Percentiles rank a stretch among this genome's conserved stretches.
Evolutionary conservation across 805 yeast species (phyloP).

Genomic region (Sugiyamaella lignohabitans): DNA sequence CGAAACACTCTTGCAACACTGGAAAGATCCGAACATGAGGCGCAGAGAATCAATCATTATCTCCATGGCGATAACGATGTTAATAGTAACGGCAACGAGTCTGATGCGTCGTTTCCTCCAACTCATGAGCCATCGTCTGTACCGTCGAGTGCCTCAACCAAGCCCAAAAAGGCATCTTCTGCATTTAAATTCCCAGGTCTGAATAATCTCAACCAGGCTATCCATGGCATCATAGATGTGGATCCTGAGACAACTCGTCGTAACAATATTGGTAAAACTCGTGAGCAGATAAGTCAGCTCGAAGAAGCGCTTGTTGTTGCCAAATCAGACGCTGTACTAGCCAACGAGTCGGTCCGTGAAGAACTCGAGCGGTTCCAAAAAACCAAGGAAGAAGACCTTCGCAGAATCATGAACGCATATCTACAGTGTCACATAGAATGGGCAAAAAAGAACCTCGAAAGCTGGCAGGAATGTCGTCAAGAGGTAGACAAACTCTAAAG

Average conservation of each 20-base stretch:
- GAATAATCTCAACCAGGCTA: slow-evolving; percentile 42
- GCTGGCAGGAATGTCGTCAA: slow-evolving; percentile 10
- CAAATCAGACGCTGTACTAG: slow-evolving; percentile 45
- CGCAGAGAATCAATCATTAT: slow-evolving; percentile 36
- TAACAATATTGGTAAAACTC: slow-evolving; percentile 40
- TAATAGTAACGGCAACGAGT: neutral
- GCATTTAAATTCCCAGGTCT: slow-evolving; percentile 52
- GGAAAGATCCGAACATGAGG: slow-evolving; percentile 40
- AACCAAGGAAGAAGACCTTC: slow-evolving; percentile 46
- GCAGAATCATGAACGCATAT: slow-evolving; percentile 46
- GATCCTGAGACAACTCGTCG: slow-evolving; percentile 62
- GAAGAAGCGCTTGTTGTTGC: slow-evolving; percentile 48
- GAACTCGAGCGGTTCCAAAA: slow-evolving; percentile 43
- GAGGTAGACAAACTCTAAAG: slow-evolving; percentile 8
- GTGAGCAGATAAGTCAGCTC: slow-evolving; percentile 41
- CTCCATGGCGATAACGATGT: slow-evolving; percentile 20
- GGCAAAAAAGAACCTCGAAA: slow-evolving; percentile 59
- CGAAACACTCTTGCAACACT: slow-evolving; percentile 31
- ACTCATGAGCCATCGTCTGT: slow-evolving; percentile 17
- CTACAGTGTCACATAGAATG: slow-evolving; percentile 53
- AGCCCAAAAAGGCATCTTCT: slow-evolving; percentile 23
- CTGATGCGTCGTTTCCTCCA: slow-evolving; percentile 9
- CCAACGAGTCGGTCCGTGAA: slow-evolving; percentile 38
- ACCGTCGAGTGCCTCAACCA: neutral
- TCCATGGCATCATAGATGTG: slow-evolving; percentile 58